A percentile compares a stretch with the other conserved stretches of the same genome.
Evolutionary conservation across 176 grass and related monocot species (phyloP).

Genomic region (Puccinellia tenuiflora): DNA sequence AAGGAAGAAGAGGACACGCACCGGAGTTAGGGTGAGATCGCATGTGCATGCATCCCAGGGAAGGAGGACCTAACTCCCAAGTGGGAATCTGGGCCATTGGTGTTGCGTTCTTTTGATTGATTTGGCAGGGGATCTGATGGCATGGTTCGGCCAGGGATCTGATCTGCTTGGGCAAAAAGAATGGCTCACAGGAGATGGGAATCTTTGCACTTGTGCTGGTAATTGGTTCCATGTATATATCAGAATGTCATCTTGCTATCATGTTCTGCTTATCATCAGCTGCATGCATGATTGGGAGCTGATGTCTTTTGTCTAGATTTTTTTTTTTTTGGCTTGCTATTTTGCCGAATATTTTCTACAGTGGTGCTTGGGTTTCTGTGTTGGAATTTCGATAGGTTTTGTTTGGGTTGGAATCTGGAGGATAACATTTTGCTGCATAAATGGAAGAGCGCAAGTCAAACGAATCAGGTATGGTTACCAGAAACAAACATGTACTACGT

Average conservation of each 20-base stretch:
- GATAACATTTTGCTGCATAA: background rate
- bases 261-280: conserved; percentile 1
- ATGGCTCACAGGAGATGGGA: conserved; percentile 16
- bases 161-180: conserved; percentile 11
- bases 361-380: background rate
- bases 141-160: conserved; percentile 4
- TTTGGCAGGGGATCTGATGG: conserved; percentile 9
- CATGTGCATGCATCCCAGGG: conserved; percentile 15
- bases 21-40: conserved; percentile 15
- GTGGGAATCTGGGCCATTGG: background rate
- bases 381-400: background rate
- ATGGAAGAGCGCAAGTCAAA: background rate
- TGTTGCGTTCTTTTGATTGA: conserved; percentile 5
- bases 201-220: conserved; percentile 12
- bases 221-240: conserved; percentile 3
- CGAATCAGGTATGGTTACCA: background rate
- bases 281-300: conserved; percentile 18
- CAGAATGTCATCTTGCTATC: background rate
- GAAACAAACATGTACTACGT: background rate
- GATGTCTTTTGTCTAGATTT: background rate
- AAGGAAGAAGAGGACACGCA: background rate
- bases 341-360: background rate
- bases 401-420: background rate
- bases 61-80: background rate
- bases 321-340: background rate